A percentile compares a stretch with the other conserved stretches of the same genome.
phyloP scores from a whole-genome alignment of 805 yeast species.

The Hanseniaspora jakobsenii region DNA sequence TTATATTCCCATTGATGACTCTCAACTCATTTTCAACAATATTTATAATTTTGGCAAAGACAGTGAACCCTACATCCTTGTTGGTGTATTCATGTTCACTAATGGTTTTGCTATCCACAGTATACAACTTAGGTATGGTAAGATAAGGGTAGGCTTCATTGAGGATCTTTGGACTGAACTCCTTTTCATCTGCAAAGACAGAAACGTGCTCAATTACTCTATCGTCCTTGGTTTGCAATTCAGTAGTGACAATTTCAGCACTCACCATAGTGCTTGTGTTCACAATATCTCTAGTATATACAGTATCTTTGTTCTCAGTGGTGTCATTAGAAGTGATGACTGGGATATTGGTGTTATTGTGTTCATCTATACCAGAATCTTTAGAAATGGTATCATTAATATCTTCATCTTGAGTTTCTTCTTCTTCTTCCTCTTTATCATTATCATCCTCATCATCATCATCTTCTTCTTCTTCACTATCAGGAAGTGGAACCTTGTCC shows the following conservation, averaged over 20 bases:
- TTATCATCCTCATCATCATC: background rate
- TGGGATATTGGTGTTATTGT: background rate
- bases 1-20: conserved; percentile 26
- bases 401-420: conserved; percentile 15
- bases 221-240: conserved; percentile 20
- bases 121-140: conserved; percentile 19
- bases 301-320: no score
- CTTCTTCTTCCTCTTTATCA: conserved; percentile 19
- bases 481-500: no score
- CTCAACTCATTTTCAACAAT: conserved; percentile 27
- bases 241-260: background rate
- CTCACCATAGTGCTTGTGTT: background rate
- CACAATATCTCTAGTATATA: background rate
- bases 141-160: conserved; percentile 23
- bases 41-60: conserved; percentile 10
- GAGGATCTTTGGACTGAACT: conserved; percentile 18
- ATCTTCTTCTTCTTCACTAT: no score
- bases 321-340: no score
- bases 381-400: background rate
- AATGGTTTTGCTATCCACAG: conserved; percentile 19
- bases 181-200: conserved; percentile 29
- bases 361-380: background rate
- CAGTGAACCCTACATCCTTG: background rate
- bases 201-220: conserved; percentile 17
- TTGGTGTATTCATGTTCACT: conserved; percentile 16